Conservation (phyloP, 2,329 filamentous ascomycete genomes). For the Ophiostoma sp. region DNA sequence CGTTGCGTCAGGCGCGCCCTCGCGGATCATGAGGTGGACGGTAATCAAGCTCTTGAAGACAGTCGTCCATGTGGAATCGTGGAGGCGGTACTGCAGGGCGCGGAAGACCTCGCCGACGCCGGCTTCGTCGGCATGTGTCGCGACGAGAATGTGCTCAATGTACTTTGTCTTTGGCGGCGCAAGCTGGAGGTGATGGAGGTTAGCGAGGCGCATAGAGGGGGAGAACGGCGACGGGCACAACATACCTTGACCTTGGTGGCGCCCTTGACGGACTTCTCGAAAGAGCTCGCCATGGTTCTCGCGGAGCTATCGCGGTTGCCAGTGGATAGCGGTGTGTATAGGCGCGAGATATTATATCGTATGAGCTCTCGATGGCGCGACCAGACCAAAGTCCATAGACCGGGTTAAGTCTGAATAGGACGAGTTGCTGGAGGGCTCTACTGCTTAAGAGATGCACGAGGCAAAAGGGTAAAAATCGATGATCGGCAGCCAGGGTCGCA, state of each 20-base stretch:
- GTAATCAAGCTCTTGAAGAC: conserved; percentile 98
- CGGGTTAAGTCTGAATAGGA: background rate
- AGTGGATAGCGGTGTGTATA: background rate
- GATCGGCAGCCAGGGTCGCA: conserved; percentile 16
- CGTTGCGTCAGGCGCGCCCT: conserved; percentile 87
- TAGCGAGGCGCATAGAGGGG: background rate
- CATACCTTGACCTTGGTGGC: conserved; percentile 94
- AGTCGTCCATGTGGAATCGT: conserved; percentile 99
- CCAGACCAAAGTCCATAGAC: conserved; percentile 1
- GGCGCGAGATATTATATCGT: background rate
- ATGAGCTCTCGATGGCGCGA: background rate
- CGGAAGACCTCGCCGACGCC: conserved; percentile 96
- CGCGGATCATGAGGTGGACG: conserved; percentile 94
- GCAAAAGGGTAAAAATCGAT: background rate
- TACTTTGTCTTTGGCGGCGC: conserved; percentile 98
- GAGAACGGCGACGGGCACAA: background rate
- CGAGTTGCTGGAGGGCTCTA: background rate
- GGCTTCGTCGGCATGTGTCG: conserved; percentile 90
- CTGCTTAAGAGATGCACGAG: background rate
- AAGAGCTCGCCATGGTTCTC: conserved; percentile 74
- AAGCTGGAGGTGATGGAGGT: conserved; percentile 55
- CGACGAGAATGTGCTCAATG: conserved; percentile 95
- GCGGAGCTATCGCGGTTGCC: background rate
- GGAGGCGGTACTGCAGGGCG: conserved; percentile 80
- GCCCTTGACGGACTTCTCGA: conserved; percentile 99